Base-by-base conservation (phyloP, 305 asterid species). In the Fraxinus velutina region DNA sequence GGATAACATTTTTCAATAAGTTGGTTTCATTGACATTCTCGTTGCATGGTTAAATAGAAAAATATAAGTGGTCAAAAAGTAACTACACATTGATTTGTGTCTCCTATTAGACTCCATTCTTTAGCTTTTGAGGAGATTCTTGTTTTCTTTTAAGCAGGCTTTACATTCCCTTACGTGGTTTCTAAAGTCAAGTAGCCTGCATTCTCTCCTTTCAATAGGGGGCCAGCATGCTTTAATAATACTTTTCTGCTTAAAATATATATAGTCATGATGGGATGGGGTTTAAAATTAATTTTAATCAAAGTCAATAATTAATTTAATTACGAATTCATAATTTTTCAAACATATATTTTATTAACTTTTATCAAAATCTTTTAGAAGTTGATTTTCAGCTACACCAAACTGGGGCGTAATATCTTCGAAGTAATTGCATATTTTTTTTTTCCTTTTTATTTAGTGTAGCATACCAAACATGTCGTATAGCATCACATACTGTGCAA, bases 91-190 rank as follows among this genome's bases (percentile, higher is more conserved):
- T 89, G 86, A 88, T 86, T 86, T 13, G 17, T 85, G 92, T 90
- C 88, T 88, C 86, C 89, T 88, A 87, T 92, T 90, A 89, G 84
- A 91, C 90, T 91, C 93, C 94, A 90, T 91, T 90, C 88, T 84
- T 81, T 92, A 82, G 93, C 95, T 92, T 92, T 93, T 90, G 85
- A 87, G 90, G 89, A 92, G 97, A 92, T 92, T 94, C 93, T 89
- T 89, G 94, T 84, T 83, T 82, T 86, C 74, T 92, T 94, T 94
- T 90, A 85, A 80, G 85, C 87, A 84, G 90, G 93, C 92, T 90
- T 92, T 90, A 86, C 84, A 83, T 81, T 78, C 79, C 86, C 87
- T 86, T 89, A 85, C 90, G 88, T 88, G 89, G 76, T 82, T 85
- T 83, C 47, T 85, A 79, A 87, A 77, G 79, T 84, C 85, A 79